Evolutionary conservation across 2,329 filamentous ascomycete species (phyloP).

Genomic region (Aspergillus tubingensis): DNA sequence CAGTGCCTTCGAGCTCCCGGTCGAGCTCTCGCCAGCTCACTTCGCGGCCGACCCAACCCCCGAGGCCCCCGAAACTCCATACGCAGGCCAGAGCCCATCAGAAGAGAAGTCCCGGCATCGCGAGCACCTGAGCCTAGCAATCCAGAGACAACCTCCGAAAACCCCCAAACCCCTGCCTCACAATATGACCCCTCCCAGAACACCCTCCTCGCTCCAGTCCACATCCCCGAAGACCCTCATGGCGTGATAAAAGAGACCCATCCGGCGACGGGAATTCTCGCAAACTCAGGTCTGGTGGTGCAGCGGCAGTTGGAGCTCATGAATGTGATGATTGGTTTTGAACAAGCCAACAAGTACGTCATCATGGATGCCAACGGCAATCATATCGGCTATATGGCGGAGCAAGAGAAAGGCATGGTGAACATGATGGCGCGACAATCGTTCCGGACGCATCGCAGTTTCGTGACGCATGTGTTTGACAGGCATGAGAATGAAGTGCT

Average conservation of each 20-base stretch:
- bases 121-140: conserved; percentile 13
- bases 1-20: conserved; percentile 23
- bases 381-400: conserved; percentile 65
- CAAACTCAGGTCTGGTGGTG: conserved; percentile 63
- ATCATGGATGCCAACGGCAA: conserved; percentile 66
- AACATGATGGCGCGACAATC: conserved; percentile 60
- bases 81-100: conserved; percentile 27
- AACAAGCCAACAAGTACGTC: conserved; percentile 67
- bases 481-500: conserved; percentile 61
- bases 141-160: conserved; percentile 26
- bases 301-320: conserved; percentile 66
- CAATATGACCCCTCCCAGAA: conserved; percentile 46
- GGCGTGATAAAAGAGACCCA: conserved; percentile 60
- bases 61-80: conserved; percentile 36
- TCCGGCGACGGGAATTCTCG: conserved; percentile 59
- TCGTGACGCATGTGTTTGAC: conserved; percentile 67
- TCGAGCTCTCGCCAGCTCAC: conserved; percentile 31
- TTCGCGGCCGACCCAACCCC: conserved; percentile 26
- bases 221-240: conserved; percentile 63
- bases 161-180: conserved; percentile 48
- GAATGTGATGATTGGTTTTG: conserved; percentile 66
- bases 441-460: conserved; percentile 63
- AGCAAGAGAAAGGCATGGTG: conserved; percentile 62
- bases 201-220: conserved; percentile 59
- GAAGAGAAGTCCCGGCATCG: conserved; percentile 9